Percentiles rank a stretch among this genome's conserved stretches.
Evolutionary conservation across 2,329 filamentous ascomycete genomes (phyloP).

Genomic region (Diplodia mutila): DNA sequence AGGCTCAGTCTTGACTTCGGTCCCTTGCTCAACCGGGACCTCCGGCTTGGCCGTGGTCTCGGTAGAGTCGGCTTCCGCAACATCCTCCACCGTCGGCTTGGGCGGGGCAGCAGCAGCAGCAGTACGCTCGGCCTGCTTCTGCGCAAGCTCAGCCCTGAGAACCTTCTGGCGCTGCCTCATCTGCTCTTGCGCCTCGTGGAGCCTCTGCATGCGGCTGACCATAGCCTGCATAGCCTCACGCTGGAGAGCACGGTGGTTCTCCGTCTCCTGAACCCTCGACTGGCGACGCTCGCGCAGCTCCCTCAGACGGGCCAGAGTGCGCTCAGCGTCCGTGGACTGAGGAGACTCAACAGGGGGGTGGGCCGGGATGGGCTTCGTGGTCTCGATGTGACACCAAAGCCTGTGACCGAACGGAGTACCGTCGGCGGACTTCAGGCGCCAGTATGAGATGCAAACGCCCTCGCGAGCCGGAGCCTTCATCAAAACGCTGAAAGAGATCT

Average conservation of each 20-base stretch:
- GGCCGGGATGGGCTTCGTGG: constrained; percentile 43
- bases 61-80: constrained; percentile 12
- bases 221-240: constrained; percentile 35
- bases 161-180: constrained; percentile 27
- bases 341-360: constrained; percentile 19
- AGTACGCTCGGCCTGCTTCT: constrained; percentile 17
- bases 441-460: constrained; percentile 90
- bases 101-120: neutral
- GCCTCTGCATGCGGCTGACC: constrained; percentile 31
- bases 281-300: constrained; percentile 24
- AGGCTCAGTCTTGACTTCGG: constrained; percentile 26
- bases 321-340: constrained; percentile 21
- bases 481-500: constrained; percentile 78
- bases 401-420: constrained; percentile 88
- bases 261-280: constrained; percentile 26
- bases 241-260: constrained; percentile 25
- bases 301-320: constrained; percentile 19
- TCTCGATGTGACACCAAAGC: constrained; percentile 90
- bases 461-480: constrained; percentile 78
- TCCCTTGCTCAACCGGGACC: constrained; percentile 2
- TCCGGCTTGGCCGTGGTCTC: constrained; percentile 8
- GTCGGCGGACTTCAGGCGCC: constrained; percentile 83
- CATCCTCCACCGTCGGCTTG: constrained; percentile 25
- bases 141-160: constrained; percentile 5
- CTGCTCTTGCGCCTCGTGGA: constrained; percentile 33